Conservation (phyloP, 2,329 filamentous ascomycete species). For the Alternaria rosae region DNA sequence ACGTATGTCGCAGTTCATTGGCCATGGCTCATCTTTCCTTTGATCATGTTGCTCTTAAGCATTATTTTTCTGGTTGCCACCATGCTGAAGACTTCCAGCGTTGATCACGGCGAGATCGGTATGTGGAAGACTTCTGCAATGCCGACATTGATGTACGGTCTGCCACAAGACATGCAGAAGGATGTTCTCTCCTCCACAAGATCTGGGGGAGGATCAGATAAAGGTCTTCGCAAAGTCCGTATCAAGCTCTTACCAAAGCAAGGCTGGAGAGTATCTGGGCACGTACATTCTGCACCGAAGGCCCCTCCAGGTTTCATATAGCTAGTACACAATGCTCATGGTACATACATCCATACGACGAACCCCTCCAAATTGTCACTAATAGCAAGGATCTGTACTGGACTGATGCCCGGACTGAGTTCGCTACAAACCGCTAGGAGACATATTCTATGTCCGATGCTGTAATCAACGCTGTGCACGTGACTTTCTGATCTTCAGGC, state of each 20-base stretch:
- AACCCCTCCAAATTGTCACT: too few relatives aligned
- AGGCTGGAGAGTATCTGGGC: constrained; percentile 33
- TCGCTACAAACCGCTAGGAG: too few relatives aligned
- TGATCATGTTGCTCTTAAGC: constrained; percentile 26
- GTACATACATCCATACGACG: constrained; percentile 2
- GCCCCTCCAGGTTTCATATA: background rate
- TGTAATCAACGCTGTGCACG: too few relatives aligned
- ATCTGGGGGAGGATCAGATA: background rate
- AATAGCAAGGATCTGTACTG: too few relatives aligned
- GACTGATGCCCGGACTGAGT: too few relatives aligned
- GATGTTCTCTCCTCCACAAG: background rate
- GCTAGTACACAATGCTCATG: too few relatives aligned
- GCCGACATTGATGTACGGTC: constrained; percentile 30
- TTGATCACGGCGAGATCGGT: constrained; percentile 2
- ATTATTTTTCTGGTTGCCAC: constrained; percentile 35
- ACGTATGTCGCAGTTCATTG: constrained; percentile 29
- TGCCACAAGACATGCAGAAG: constrained; percentile 17
- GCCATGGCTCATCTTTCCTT: constrained; percentile 37
- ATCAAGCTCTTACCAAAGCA: constrained; percentile 23
- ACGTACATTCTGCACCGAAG: background rate
- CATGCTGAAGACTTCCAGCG: background rate
- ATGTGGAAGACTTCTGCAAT: constrained; percentile 43
- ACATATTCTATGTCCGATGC: too few relatives aligned
- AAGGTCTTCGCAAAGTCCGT: background rate
- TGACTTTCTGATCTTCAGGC: background rate